Evolutionary conservation across 768 basidiomycete species (phyloP), one percentile per base, ranked within the genome.

Genomic region (Lactarius psammicola): DNA sequence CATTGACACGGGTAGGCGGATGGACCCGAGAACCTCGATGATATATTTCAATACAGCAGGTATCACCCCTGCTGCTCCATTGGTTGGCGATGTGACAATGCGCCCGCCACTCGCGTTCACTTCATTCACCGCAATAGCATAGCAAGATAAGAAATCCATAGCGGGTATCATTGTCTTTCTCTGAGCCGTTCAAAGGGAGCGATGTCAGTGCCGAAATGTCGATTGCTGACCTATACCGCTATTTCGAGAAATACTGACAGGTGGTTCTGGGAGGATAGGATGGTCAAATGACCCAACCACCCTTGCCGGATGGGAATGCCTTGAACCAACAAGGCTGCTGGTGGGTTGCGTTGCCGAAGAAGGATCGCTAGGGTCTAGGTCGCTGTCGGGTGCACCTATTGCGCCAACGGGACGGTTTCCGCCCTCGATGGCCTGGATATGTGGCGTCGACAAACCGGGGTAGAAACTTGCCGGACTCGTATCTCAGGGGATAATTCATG

Each of bases 71-170:
- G 90, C 90, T 0, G 95, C 94, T 53, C 95, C 95, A 72, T 95
- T 95, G 7, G 95, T 95, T 2, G 92, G 95, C 6, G 92, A 91
- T 2, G 95, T 98, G 55, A 98, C 95, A 60, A 98, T 96, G 36
- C 95, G 83, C 0, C 95, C 95, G 0, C 95, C 95, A 34, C 86
- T 83, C 4, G 95, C 95, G 72, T 96, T 97, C 15, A 96, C 94
- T 75, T 97, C 95, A 72, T 96, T 96, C 15, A 95, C 94, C 20
- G 93, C 92, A 61, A 95, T 95, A 3, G 94, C 95, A 75, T 97
- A 98, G 67, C 92, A 93, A 1, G 90, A 91, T 66, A 98, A 78
- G 73, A 95, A 95, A 73, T 98, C 95, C 77, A 98, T 87, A 0
- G 93, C 94, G 0, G 94, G 94, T 59, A 97, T 94, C 70, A 89